Conservation (phyloP, 441 rosid species). For the Adansonia rubrostipa region DNA sequence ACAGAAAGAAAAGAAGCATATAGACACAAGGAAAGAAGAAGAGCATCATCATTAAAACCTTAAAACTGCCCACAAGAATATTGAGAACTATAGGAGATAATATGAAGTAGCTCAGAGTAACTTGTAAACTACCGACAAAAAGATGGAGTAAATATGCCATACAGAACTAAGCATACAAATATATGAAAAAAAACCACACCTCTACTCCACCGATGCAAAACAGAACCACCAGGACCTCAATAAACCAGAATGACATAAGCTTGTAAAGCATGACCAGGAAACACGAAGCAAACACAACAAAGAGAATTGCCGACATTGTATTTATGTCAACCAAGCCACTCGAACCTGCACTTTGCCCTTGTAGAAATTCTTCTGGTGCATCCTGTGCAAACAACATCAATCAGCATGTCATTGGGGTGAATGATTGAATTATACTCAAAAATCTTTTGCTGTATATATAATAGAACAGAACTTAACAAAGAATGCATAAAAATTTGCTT, state of each 20-base stretch:
- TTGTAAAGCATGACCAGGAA: constrained; percentile 64
- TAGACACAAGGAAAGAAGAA: background rate
- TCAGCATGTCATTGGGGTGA: constrained; percentile 13
- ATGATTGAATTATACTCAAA: constrained; percentile 15
- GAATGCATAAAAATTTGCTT: constrained; percentile 15
- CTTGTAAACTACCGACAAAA: background rate
- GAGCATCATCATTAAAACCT: background rate
- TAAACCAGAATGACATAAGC: constrained; percentile 59
- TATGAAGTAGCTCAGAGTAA: constrained; percentile 1
- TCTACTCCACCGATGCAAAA: constrained; percentile 65
- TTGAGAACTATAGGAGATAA: background rate
- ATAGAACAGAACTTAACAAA: background rate
- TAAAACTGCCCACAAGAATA: background rate
- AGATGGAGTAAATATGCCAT: constrained; percentile 6
- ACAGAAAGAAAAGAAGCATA: background rate
- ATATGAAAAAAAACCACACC: constrained; percentile 35
- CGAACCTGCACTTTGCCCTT: constrained; percentile 34
- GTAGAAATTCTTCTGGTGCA: constrained; percentile 42
- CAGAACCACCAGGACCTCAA: constrained; percentile 57
- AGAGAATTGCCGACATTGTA: constrained; percentile 47
- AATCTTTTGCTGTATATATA: background rate
- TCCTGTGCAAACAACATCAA: constrained; percentile 40
- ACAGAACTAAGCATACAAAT: background rate
- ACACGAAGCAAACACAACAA: constrained; percentile 58
- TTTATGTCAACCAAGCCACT: constrained; percentile 49